These are phyloP conservation scores for Wallacemonas sp. DNA, from an alignment of 208 protist genomes.

Conservation along the genomic window DNA sequence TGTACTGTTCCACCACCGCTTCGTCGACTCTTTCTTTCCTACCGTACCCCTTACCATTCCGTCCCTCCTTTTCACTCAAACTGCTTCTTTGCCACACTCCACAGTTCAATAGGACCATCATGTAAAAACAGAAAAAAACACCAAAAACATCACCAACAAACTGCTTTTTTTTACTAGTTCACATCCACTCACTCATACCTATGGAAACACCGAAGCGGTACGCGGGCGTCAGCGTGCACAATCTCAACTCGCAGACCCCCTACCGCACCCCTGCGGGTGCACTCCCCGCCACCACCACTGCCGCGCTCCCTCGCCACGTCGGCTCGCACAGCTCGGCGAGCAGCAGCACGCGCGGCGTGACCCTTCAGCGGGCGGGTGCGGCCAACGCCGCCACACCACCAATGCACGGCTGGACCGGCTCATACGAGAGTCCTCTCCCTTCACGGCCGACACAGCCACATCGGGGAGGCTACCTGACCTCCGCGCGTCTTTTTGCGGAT, in stretches of 20 bases:
- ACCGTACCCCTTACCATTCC: too few relatives aligned
- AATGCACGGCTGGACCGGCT: not conserved
- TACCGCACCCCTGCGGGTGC: slow-evolving; percentile 4
- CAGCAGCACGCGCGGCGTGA: slow-evolving; percentile 8
- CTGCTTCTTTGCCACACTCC: not conserved
- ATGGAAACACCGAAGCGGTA: slow-evolving; percentile 2
- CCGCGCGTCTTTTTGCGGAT: not conserved
- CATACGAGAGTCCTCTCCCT: slow-evolving; percentile 5
- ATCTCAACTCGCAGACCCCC: slow-evolving; percentile 8
- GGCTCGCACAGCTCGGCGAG: slow-evolving; percentile 5
- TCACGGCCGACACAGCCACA: not conserved
- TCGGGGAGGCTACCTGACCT: not conserved
- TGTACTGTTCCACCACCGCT: too few relatives aligned
- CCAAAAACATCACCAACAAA: not conserved
- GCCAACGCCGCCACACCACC: not conserved
- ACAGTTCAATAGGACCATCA: not conserved
- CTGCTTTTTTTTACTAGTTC: not conserved
- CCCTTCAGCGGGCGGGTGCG: not conserved
- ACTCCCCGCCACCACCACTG: not conserved
- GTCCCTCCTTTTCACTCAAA: not conserved
- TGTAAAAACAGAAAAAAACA: not conserved
- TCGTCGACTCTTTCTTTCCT: too few relatives aligned
- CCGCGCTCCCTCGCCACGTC: not conserved
- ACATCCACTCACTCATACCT: not conserved
- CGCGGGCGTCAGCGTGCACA: not conserved